These are phyloP conservation scores for Lasiosphaeria hispida DNA, from an alignment of 495 filamentous ascomycete species.

Conservation along the genomic window DNA sequence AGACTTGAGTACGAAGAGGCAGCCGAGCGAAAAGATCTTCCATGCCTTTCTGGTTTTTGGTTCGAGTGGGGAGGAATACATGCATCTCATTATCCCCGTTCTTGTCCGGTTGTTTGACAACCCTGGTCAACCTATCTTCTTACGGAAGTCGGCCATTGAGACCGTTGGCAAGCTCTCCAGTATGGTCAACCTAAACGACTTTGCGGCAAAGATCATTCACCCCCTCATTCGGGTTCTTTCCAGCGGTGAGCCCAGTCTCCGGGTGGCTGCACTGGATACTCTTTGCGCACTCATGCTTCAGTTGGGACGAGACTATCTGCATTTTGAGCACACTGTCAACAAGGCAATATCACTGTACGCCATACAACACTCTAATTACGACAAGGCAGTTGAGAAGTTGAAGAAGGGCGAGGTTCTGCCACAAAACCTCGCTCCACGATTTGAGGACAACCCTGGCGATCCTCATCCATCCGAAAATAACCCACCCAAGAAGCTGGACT, in stretches of 20 bases:
- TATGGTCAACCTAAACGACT: constrained; percentile 96
- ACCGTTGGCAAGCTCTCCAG: constrained; percentile 91
- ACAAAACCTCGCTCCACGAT: constrained; percentile 87
- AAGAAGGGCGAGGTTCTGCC: constrained; percentile 91
- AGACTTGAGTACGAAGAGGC: constrained; percentile 66
- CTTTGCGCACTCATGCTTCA: constrained; percentile 94
- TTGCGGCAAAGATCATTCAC: constrained; percentile 91
- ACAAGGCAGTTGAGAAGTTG: constrained; percentile 83
- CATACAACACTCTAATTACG: constrained; percentile 82
- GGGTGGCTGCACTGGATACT: constrained; percentile 88
- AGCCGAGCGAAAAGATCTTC: constrained; percentile 82
- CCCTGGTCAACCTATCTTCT: constrained; percentile 66
- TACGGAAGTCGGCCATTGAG: constrained; percentile 88
- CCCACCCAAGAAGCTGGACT: constrained; percentile 85
- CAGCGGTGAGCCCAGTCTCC: constrained; percentile 65
- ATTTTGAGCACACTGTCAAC: constrained; percentile 87
- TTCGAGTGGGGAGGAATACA: constrained; percentile 94
- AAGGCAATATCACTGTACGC: constrained; percentile 68
- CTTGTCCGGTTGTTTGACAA: constrained; percentile 91
- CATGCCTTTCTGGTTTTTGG: constrained; percentile 96
- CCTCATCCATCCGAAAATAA: constrained; percentile 70
- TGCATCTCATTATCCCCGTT: constrained; percentile 98
- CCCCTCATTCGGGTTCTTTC: constrained; percentile 77
- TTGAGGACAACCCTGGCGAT: constrained; percentile 75
- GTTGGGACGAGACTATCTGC: constrained; percentile 88